A percentile compares a stretch with the other conserved stretches of the same genome.
These are phyloP conservation scores for Arachnomyces sp. DNA, from an alignment of 2,329 filamentous ascomycete species.

Conservation along the genomic window DNA sequence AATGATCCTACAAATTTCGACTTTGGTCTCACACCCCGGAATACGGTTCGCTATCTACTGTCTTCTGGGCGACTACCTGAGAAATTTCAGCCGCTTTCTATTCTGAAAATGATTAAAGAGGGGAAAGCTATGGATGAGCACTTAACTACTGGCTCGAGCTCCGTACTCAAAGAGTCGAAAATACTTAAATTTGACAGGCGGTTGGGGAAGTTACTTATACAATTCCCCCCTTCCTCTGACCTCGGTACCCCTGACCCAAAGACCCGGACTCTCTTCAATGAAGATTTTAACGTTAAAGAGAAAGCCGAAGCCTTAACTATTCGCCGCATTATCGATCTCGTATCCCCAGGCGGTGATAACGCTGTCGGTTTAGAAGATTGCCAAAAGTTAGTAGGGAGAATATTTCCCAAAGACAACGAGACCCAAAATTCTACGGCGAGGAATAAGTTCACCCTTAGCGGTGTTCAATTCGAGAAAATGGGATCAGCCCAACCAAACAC, in stretches of 20 bases:
- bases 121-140: conserved; percentile 38
- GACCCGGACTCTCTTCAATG: conserved; percentile 8
- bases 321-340: conserved; percentile 40
- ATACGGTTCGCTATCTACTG: conserved; percentile 65
- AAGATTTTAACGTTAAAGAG: conserved; percentile 2
- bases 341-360: conserved; percentile 38
- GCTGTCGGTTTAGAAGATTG: conserved; percentile 38
- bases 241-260: conserved; percentile 7
- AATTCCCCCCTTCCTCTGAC: conserved; percentile 18
- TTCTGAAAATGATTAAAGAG: conserved; percentile 53
- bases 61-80: conserved; percentile 53
- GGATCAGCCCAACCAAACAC: conserved; percentile 15
- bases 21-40: conserved; percentile 65
- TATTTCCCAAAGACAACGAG: conserved; percentile 31
- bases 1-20: conserved; percentile 80
- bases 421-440: conserved; percentile 1
- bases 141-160: conserved; percentile 46
- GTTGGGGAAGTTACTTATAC: conserved; percentile 27
- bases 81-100: conserved; percentile 57
- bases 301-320: conserved; percentile 38
- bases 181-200: conserved; percentile 24
- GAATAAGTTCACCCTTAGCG: conserved; percentile 41
- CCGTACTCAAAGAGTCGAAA: conserved; percentile 38
- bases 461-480: conserved; percentile 39
- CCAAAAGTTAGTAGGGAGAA: conserved; percentile 27